Evolutionary conservation across 176 grass and related monocot genomes (phyloP).

Genomic region (Eleusine indica): DNA sequence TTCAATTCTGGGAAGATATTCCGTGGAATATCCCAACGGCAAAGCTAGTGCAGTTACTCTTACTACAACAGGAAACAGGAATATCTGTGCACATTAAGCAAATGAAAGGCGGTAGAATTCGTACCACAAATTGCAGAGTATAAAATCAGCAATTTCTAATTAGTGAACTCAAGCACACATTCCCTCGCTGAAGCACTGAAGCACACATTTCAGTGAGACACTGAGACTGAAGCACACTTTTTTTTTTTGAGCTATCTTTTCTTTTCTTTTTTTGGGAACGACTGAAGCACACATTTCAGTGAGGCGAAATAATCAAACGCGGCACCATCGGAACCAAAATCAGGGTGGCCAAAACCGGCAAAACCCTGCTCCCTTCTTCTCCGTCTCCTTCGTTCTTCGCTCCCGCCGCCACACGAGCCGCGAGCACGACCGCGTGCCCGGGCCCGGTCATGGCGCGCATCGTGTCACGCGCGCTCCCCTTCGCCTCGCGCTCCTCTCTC

Average conservation of each 20-base stretch:
- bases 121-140: neutral
- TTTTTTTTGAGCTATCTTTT: no score
- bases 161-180: neutral
- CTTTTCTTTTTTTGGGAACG: no score
- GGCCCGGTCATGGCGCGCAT: slow-evolving; percentile 73
- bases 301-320: neutral
- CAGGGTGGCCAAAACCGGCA: neutral
- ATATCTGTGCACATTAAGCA: neutral
- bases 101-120: neutral
- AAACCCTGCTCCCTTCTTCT: slow-evolving; percentile 12
- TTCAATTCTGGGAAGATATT: neutral
- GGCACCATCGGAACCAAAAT: neutral
- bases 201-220: no score
- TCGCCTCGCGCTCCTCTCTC: slow-evolving; percentile 54
- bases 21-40: neutral
- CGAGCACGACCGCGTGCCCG: slow-evolving; percentile 14
- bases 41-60: neutral
- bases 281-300: no score
- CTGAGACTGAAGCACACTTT: no score
- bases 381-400: neutral
- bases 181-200: neutral
- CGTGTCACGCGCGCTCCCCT: slow-evolving; percentile 66
- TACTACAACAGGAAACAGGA: neutral
- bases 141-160: no score
- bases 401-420: slow-evolving; percentile 36